Evolutionary conservation across 2,329 filamentous ascomycete genomes (phyloP).

Genomic region (Ophidiomyces ophidiicola): DNA sequence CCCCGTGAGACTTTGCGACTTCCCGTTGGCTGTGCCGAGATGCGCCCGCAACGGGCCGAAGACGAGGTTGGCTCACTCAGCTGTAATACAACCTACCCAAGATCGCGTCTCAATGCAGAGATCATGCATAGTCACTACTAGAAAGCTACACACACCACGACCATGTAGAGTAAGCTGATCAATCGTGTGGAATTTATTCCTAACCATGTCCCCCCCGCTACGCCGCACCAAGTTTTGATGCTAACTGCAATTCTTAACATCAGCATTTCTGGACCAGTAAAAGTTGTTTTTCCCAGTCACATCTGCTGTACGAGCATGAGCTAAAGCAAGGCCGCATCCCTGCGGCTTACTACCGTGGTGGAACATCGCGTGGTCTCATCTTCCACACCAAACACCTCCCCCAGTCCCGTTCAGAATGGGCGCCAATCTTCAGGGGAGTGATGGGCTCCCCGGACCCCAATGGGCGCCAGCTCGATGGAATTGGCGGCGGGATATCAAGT

Average conservation of each 20-base stretch:
- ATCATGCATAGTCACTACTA: no score
- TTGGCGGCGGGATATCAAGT: slow-evolving; percentile 57
- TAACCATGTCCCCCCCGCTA: neutral
- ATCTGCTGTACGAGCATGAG: neutral
- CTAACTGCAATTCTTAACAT: neutral
- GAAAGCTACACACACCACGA: neutral
- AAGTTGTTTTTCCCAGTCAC: slow-evolving; percentile 1
- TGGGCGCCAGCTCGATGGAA: slow-evolving; percentile 58
- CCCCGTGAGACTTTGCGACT: no score
- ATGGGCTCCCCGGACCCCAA: slow-evolving; percentile 56
- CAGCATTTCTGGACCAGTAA: neutral
- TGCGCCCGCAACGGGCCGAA: no score
- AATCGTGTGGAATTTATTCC: neutral
- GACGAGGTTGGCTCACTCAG: no score
- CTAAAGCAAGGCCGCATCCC: slow-evolving; percentile 29
- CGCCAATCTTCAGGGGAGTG: slow-evolving; percentile 44
- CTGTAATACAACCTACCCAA: no score
- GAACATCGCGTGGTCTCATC: slow-evolving; percentile 57
- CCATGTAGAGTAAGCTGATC: slow-evolving; percentile 6
- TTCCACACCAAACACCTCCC: slow-evolving; percentile 45
- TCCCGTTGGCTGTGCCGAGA: no score
- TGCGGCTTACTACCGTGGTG: slow-evolving; percentile 53
- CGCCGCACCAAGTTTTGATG: neutral
- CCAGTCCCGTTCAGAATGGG: slow-evolving; percentile 35
- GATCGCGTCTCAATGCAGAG: no score